phyloP scores from a whole-genome alignment of 441 rosid species.

The Gossypium aridum region DNA sequence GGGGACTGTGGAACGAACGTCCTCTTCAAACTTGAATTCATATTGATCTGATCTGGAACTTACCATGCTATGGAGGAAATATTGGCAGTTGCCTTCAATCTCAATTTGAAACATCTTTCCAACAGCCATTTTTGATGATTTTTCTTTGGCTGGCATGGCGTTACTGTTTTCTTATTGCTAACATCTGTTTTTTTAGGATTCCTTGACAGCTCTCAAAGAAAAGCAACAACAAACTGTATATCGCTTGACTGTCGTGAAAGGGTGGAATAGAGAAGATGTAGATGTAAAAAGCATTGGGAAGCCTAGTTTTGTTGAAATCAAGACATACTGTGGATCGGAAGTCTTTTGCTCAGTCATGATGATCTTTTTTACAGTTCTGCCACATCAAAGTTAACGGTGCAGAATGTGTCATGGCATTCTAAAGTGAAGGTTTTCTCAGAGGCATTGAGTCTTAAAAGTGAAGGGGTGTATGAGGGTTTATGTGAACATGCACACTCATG shows the following conservation, averaged over 20 bases:
- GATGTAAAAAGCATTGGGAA: slow-evolving; percentile 63
- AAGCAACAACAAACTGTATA: slow-evolving; percentile 87
- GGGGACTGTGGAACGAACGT: not conserved
- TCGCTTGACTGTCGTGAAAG: slow-evolving; percentile 88
- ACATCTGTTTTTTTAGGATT: slow-evolving; percentile 43
- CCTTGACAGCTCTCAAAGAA: slow-evolving; percentile 69
- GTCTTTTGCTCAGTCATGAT: slow-evolving; percentile 16
- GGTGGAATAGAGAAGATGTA: slow-evolving; percentile 86
- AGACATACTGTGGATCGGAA: slow-evolving; percentile 93
- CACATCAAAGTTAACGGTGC: slow-evolving; percentile 91
- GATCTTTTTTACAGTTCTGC: slow-evolving; percentile 49
- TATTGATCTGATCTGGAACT: not conserved
- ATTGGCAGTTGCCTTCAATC: not conserved
- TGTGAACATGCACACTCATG: slow-evolving; percentile 95
- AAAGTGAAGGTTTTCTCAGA: slow-evolving; percentile 90
- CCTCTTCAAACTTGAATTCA: not conserved
- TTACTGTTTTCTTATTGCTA: not conserved
- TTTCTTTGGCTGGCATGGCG: not conserved
- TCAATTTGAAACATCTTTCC: not conserved
- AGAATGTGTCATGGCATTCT: slow-evolving; percentile 94
- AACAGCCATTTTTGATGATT: not conserved
- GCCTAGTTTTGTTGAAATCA: slow-evolving; percentile 93
- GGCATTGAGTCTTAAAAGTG: slow-evolving; percentile 60
- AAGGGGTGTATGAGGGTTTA: slow-evolving; percentile 83
- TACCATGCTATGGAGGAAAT: not conserved